Evolutionary conservation across 169 alveolate species (phyloP), one percentile per base, ranked within the genome.

Genomic region (Perkinsus chesapeaki): DNA sequence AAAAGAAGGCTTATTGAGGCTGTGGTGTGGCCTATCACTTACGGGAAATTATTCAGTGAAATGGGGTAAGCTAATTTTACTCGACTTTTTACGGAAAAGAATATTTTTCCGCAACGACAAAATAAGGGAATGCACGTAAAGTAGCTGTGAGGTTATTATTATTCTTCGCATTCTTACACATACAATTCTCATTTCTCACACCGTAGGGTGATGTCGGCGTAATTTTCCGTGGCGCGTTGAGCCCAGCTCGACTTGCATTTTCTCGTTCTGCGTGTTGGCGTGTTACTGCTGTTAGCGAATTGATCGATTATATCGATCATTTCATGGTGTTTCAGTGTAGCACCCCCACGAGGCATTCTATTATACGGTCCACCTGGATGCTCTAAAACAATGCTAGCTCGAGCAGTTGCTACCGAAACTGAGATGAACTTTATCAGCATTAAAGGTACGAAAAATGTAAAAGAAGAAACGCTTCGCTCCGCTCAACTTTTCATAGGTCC

Each of bases 301-400:
- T n/a, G n/a, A n/a, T n/a, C 39, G 27, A 19, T 90, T 90, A 90
- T 19, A 16, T 19, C 43, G 48, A 19, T 37, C 47, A 0, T 60
- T 39, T 92, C 39, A 91, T 48, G 43, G 91, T 92, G 91, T 98
- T 98, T 94, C 97, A 96, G 93, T 37, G 94, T 99, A 37, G 95
- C 96, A 39, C 98, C 99, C 7, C 99, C 99, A 47, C 96, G 98
- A 73, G 99, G 99, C 9, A 97, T 99, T 82, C 97, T 99, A 92
- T 96, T 99, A 73, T 99, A 99, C 95, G 99, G 99, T 0, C 99
- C 99, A 23, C 99, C 99, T 1, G 99, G 99, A 31, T 99, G 99
- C 95, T 96, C 99, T 48, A 99, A 99, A 96, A 99, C 99, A 19
- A 93, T 99, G 96, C 97, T 99, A 96, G 99, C 99, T 27, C 99